Base-by-base conservation (phyloP, 2,329 filamentous ascomycete genomes). In the Ustulina deusta region DNA sequence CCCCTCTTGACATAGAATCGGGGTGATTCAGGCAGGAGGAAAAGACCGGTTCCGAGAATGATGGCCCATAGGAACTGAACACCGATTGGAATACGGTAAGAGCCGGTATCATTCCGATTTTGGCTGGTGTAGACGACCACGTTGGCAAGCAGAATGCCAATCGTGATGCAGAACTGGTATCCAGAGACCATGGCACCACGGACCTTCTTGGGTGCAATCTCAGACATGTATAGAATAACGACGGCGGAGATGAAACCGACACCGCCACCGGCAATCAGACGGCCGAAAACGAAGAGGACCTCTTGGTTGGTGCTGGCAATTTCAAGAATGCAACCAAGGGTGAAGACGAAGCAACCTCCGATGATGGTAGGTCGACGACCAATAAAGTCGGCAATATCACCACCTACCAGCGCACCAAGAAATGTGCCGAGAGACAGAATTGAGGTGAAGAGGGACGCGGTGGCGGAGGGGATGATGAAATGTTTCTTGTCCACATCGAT, bases 131-230 rank as follows among this genome's bases (percentile, higher is more conserved):
- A 92, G 74, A 88, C 86, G 67, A 93, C 89, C 69, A 90, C 89
- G 10, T 89, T 85, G 52, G 91, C 91, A 64, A 93, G 79, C 73
- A 93, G 82, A 69, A 93, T 83, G 77, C 91, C 91, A 69, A 93
- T 85, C 56, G 91, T 93, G 79, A 93, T 90, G 78, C 87, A 91
- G 83, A 93, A 93, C 79, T 93, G 91, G 80, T 93, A 93, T 2
- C 89, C 90, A 1, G 90, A 87, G 10, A 94, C 90, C 68, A 93
- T 84, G 61, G 90, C 89, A 75, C 91, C 91, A 75, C 91, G 89
- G 65, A 93, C 87, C 75, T 88, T 89, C 78, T 83, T 84, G 38
- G 88, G 87, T 36, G 82, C 81, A 68, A 82, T 82, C 73, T 83
- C 90, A 52, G 87, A 90, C 89, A 93, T 92, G 83, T 92, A 91